Base-by-base conservation (phyloP, 768 basidiomycete species). In the Suillus brevipes region DNA sequence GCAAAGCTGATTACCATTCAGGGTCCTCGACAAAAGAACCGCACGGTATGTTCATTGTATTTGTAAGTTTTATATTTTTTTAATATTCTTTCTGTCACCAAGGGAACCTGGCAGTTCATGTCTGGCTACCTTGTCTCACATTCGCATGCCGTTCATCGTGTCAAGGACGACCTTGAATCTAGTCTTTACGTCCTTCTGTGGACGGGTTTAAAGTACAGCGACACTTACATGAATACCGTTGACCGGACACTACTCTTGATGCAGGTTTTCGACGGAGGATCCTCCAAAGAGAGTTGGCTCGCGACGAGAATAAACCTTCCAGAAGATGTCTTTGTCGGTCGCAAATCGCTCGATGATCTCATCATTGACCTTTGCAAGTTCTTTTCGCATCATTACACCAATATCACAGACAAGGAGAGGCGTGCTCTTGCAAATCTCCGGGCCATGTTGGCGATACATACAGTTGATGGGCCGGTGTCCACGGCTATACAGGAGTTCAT, bases 61-160 rank as follows among this genome's bases (percentile, higher is more conserved):
- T 18, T 18, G 6, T 42, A 18, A 42, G 42, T 18, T 42, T 18
- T 18, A 42, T 6, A 42, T 42, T 40, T 40, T 42, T 31, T 31
- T 31, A 31, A 31, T 31, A 31, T 31, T 4, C 31, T 31, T 31
- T 4, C 6, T 49, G 6, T 49, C 47, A 42, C 45, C 50, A 42
- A 64, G 63, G 63, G 63, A 25, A 64, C 63, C 42, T 64, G 40
- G 63, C 43, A 64, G 25, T 64, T 59, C n/a, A 16, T 31, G 31
- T 31, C 31, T 31, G 31, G 31, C 31, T 31, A 31, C 38, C 63
- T 64, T 18, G 6, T 64, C 52, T 10, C 45, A n/a, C 14, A 64
- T 45, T 10, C 12, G n/a, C 10, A 18, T 14, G 43, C 56, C 14
- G 20, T 23, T 6, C 63, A 64, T 37, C 37, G 12, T 18, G 43